Conservation (phyloP, 2,329 filamentous ascomycete genomes). For the Calonectria pteridis region DNA sequence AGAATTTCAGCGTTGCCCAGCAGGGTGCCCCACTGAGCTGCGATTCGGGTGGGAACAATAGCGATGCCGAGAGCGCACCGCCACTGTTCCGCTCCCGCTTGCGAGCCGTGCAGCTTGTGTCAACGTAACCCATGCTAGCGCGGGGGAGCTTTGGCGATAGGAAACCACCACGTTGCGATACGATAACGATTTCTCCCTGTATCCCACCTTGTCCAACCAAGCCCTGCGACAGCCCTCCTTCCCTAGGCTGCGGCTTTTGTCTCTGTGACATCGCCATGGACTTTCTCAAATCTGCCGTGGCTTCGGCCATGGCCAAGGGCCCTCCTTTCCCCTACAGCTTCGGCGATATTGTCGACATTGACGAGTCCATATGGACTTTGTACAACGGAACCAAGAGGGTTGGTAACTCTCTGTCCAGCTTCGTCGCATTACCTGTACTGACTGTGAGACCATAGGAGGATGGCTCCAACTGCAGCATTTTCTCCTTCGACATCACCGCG, state of each 20-base stretch:
- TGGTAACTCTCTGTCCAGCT: conserved; percentile 44
- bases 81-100: background rate
- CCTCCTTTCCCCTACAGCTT: conserved; percentile 94
- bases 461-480: conserved; percentile 93
- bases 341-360: conserved; percentile 91
- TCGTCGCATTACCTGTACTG: background rate
- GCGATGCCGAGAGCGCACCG: conserved; percentile 13
- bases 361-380: conserved; percentile 96
- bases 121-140: conserved; percentile 37
- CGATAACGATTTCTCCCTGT: conserved; percentile 21
- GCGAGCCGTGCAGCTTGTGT: conserved; percentile 1
- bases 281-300: conserved; percentile 97
- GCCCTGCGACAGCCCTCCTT: background rate
- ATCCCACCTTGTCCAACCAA: conserved; percentile 13
- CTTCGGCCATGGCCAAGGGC: conserved; percentile 95
- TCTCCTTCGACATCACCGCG: conserved; percentile 89
- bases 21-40: conserved; percentile 2
- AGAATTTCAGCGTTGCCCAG: background rate
- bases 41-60: conserved; percentile 23
- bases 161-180: conserved; percentile 45
- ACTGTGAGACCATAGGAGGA: conserved; percentile 75
- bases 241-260: background rate
- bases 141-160: conserved; percentile 39
- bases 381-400: conserved; percentile 95
- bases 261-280: conserved; percentile 73